Conservation (phyloP, 2,329 filamentous ascomycete species). For the Fusarium secorum region DNA sequence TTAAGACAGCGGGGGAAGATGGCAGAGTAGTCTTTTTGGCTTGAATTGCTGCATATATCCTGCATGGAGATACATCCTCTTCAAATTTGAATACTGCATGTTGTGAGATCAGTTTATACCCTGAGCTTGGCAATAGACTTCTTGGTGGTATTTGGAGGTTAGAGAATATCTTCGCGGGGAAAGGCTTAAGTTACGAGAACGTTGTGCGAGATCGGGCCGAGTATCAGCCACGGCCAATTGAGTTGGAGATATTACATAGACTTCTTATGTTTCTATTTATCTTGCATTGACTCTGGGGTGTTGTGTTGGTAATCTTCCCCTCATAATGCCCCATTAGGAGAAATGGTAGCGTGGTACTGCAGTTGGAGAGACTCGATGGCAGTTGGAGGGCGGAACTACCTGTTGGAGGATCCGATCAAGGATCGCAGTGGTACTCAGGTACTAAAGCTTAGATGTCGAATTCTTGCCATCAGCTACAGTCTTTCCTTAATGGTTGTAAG, state of each 20-base stretch:
- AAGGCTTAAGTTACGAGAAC: background rate
- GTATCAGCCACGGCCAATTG: background rate
- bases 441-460: background rate
- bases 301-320: too few species aligned
- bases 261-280: background rate
- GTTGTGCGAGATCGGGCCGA: slow-evolving; percentile 8
- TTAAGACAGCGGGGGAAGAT: background rate
- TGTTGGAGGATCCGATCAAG: background rate
- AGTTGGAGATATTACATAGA: too few species aligned
- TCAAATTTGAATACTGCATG: too few species aligned
- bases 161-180: background rate
- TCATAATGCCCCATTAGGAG: background rate
- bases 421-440: background rate
- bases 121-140: background rate
- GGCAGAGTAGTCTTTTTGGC: background rate
- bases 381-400: too few species aligned
- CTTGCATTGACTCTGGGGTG: background rate
- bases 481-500: background rate
- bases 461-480: background rate
- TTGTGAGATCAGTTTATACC: background rate
- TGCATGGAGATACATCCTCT: background rate
- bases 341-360: background rate
- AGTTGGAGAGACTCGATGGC: background rate
- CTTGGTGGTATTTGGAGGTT: background rate
- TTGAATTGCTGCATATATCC: background rate